These are phyloP conservation scores for Crassisporium funariophilum DNA, from an alignment of 768 basidiomycete genomes.

Conservation along the genomic window DNA sequence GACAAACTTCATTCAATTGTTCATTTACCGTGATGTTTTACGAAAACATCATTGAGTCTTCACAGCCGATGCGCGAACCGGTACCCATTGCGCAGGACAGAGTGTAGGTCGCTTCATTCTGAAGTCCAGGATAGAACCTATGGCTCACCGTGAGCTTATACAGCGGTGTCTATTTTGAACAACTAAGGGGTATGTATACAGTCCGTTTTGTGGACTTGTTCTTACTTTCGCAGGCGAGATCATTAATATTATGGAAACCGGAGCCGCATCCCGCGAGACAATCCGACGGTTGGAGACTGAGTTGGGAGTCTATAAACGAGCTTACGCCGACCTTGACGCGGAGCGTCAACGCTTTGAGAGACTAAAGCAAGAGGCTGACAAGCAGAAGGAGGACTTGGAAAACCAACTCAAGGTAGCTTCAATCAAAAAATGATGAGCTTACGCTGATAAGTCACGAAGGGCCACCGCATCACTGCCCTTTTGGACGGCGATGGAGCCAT, in stretches of 20 bases:
- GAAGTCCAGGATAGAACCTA: too few relatives aligned
- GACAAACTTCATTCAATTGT: conserved; percentile 1
- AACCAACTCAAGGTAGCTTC: conserved; percentile 41
- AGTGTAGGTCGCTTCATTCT: conserved; percentile 13
- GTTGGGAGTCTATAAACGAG: conserved; percentile 44
- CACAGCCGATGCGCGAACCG: conserved; percentile 2
- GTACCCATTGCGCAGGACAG: conserved; percentile 3
- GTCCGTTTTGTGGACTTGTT: background rate
- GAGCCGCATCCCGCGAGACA: conserved; percentile 29
- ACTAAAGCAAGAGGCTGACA: conserved; percentile 37
- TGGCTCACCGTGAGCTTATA: background rate
- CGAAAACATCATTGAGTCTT: conserved; percentile 7
- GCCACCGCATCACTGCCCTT: conserved; percentile 50
- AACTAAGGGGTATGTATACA: conserved; percentile 35
- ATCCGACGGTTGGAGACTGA: conserved; percentile 42
- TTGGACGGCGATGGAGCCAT: conserved; percentile 71
- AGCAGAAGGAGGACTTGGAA: conserved; percentile 40
- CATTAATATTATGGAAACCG: conserved; percentile 34
- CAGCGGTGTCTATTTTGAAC: conserved; percentile 35
- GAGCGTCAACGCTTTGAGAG: conserved; percentile 36
- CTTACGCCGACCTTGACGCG: conserved; percentile 38
- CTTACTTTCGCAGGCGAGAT: conserved; percentile 38
- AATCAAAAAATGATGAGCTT: background rate
- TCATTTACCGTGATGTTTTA: conserved; percentile 11
- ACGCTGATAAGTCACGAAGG: conserved; percentile 30